These are phyloP conservation scores for Chlorella variabilis DNA, from an alignment of 163 green algal genomes.

Conservation along the genomic window DNA sequence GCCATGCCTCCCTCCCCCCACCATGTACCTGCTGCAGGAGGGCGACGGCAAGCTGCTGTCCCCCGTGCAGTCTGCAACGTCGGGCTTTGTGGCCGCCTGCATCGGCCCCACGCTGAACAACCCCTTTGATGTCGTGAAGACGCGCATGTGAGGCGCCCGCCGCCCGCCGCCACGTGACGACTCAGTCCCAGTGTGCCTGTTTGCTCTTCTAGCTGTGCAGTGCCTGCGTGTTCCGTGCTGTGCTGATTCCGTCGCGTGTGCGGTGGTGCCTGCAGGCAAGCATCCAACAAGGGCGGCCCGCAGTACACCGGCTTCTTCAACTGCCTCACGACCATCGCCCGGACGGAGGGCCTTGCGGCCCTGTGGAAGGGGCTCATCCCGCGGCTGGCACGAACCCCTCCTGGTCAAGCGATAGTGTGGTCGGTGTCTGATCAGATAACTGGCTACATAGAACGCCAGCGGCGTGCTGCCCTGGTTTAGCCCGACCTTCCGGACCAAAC, in stretches of 20 bases:
- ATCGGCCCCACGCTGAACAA: slow-evolving; percentile 84
- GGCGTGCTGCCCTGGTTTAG: background rate
- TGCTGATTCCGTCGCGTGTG: too few species aligned
- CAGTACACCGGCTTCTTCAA: slow-evolving; percentile 85
- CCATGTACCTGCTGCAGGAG: slow-evolving; percentile 61
- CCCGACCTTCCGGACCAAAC: too few species aligned
- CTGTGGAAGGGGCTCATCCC: slow-evolving; percentile 89
- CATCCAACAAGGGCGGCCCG: slow-evolving; percentile 30
- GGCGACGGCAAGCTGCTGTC: slow-evolving; percentile 87
- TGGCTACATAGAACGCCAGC: slow-evolving; percentile 27
- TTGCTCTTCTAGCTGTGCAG: too few species aligned
- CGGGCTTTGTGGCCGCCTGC: slow-evolving; percentile 84
- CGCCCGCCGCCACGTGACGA: too few species aligned
- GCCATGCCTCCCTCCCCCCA: background rate
- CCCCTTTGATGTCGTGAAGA: slow-evolving; percentile 95
- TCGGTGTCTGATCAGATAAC: slow-evolving; percentile 83
- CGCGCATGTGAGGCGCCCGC: slow-evolving; percentile 32
- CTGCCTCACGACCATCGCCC: slow-evolving; percentile 80
- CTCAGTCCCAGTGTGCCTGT: too few species aligned
- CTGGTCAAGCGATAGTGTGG: slow-evolving; percentile 95
- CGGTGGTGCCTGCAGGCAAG: slow-evolving; percentile 34
- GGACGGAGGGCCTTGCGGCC: slow-evolving; percentile 71
- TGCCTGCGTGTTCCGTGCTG: background rate
- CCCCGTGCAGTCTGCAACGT: slow-evolving; percentile 83
- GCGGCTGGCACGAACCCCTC: slow-evolving; percentile 91